Base-by-base conservation (phyloP, 352 stramenopile genomes). In the Pythium dissimile region DNA sequence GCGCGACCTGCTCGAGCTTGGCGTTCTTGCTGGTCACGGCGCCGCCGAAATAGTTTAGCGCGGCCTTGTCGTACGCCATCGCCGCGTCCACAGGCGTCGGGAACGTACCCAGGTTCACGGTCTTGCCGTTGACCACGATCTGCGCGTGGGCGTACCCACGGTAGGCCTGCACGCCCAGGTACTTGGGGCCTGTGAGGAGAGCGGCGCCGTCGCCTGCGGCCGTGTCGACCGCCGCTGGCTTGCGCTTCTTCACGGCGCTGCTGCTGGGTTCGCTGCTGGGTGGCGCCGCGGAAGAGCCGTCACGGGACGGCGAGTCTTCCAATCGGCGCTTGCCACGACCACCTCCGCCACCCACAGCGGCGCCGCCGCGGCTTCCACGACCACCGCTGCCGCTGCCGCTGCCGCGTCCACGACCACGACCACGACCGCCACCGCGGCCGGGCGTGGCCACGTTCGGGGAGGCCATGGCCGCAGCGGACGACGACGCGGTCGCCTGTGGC, bases 61-160 rank as follows among this genome's bases (percentile, higher is more conserved):
- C 80, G 2, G 81, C 84, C 53, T 88, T 89, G 56, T 94, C 84
- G 44, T 94, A 94, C n/a, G 84, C 84, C 34, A 85, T 69, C 8
- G 81, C 84, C 3, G 84, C 84, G 31, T 94, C 81, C 44, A 81
- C 74, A 0, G 78, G 71, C 10, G 68, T 89, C 2, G 79, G 47
- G 53, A 89, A 94, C 38, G 75, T 87, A 6, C 84, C 84, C 39
- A 94, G 59, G 50, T 89, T 88, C 7, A 91, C 63, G n/a, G 84
- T 51, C 54, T 89, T 86, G 34, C 78, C 77, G n/a, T 89, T 75
- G 18, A 94, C 79, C 32, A 81, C 69, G 51, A 94, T 89, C 51
- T 94, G 81, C 16, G 84, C 84, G 31, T 92, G 78, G 1, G 81
- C 80, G 52, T 88, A 89, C 20, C 89, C 80, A 26, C 75, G 69